Base-by-base conservation (phyloP, 805 yeast species). In the Tetrapisispora phaffii region DNA sequence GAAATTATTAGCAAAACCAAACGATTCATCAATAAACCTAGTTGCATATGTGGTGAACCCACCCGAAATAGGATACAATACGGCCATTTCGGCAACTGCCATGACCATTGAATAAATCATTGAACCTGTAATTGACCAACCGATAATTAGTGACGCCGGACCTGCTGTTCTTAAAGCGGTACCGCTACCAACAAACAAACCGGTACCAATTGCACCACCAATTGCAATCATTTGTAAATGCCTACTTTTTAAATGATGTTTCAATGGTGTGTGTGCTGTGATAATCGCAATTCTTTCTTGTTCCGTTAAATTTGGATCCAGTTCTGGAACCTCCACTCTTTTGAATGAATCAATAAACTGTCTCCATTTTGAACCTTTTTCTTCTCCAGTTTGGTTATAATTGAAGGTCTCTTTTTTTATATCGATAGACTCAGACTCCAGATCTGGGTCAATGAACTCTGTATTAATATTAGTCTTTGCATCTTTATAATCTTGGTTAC, bases 131-230 rank as follows among this genome's bases (percentile, higher is more conserved):
- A 77, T 59, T 42, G 63, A 56, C 70, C 79, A 74, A 51, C 80
- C 80, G 37, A 77, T 70, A 47, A 77, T 55, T 17, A 79, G 56
- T 44, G 78, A 74, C 3, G 81, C 86, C 16, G 87, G 85, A 35
- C 87, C 87, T 51, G 83, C 84, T 32, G 78, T 73, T 42, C 71
- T 55, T 49, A 82, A 65, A 4, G 83, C 77, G 10, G 68, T 66
- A 50, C 86, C 87, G 23, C 85, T 74, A 57, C 86, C 85, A 42
- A 84, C 82, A 52, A 84, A 77, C 45, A 84, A 67, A 60, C 90
- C 94, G 26, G 85, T 79, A 61, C 88, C 86, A 50, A 81, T 78
- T 48, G 80, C 73, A 54, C 85, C 85, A 49, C 85, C 87, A 44
- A 81, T 72, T 7, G 86, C 81, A 49, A 80, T 76, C 80, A 80